These are phyloP conservation scores for Aspergillus nidulans DNA, from an alignment of 495 filamentous ascomycete species.

Conservation along the genomic window DNA sequence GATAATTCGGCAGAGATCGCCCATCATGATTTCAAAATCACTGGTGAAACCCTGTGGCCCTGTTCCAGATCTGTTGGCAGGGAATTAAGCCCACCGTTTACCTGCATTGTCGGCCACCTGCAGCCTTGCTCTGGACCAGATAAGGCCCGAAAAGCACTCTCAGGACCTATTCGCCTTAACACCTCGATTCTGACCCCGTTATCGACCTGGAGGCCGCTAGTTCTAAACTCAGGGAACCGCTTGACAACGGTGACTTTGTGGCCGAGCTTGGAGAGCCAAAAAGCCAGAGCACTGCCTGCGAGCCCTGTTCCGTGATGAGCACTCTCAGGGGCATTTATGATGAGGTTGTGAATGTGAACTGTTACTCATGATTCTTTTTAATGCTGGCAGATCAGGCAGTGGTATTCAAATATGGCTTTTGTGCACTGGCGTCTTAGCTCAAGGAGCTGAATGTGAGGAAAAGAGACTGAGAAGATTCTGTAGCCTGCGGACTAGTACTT, in stretches of 20 bases:
- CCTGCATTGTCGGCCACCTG: slow-evolving; percentile 29
- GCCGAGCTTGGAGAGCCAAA: slow-evolving; percentile 28
- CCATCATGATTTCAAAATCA: slow-evolving; percentile 49
- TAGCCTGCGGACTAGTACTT: too few species aligned
- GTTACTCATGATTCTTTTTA: too few species aligned
- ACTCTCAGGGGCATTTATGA: slow-evolving; percentile 30
- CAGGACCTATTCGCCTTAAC: slow-evolving; percentile 35
- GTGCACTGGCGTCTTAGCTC: too few species aligned
- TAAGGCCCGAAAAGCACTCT: slow-evolving; percentile 19
- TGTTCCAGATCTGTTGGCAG: slow-evolving; percentile 23
- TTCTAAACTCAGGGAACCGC: slow-evolving; percentile 26
- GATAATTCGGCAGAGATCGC: too few species aligned
- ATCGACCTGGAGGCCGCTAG: slow-evolving; percentile 35
- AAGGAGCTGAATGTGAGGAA: too few species aligned
- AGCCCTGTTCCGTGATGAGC: slow-evolving; percentile 46
- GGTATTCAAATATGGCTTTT: too few species aligned
- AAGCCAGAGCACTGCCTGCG: slow-evolving; percentile 32
- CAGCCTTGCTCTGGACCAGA: slow-evolving; percentile 31
- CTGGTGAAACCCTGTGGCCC: slow-evolving; percentile 29
- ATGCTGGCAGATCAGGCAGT: too few species aligned
- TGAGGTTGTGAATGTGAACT: too few species aligned
- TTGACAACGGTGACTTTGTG: slow-evolving; percentile 39
- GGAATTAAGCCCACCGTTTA: slow-evolving; percentile 22
- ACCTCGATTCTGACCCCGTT: slow-evolving; percentile 34
- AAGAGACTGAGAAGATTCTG: too few species aligned